Evolutionary conservation across 305 asterid species (phyloP).

Genomic region (Fraxinus floribunda): DNA sequence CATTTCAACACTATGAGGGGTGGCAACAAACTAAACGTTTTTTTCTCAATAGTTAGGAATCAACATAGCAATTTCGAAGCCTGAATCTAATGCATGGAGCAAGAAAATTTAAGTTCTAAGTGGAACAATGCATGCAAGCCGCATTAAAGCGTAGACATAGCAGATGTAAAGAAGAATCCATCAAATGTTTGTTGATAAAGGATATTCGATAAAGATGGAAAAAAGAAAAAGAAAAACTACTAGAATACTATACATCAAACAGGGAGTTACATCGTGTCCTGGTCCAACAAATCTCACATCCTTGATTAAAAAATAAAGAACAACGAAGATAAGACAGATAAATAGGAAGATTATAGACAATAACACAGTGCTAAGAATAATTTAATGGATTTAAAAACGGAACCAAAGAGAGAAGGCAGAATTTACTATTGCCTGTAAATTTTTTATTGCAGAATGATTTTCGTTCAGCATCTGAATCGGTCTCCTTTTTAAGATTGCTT

Average conservation of each 20-base stretch:
- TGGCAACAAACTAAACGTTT: neutral
- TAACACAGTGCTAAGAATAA: neutral
- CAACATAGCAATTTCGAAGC: neutral
- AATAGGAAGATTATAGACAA: neutral
- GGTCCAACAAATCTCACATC: neutral
- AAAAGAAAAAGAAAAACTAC: neutral
- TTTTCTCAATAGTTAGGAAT: neutral
- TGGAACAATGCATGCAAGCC: neutral
- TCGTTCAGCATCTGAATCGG: neutral
- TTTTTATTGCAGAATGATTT: neutral
- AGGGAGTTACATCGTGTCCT: neutral
- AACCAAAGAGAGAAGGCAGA: slow-evolving; percentile 15
- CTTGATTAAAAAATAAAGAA: neutral
- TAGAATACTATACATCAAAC: neutral
- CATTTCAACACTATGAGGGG: neutral
- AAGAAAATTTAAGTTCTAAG: neutral
- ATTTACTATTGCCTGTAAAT: neutral
- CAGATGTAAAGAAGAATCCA: neutral
- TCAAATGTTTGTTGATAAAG: neutral
- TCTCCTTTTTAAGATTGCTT: neutral
- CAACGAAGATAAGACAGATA: neutral
- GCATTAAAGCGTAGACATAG: neutral
- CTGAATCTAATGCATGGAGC: neutral
- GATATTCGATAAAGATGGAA: neutral
- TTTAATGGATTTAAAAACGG: neutral